Conservation (phyloP, 257 asterid genomes). For the Solanum paucissectum region DNA sequence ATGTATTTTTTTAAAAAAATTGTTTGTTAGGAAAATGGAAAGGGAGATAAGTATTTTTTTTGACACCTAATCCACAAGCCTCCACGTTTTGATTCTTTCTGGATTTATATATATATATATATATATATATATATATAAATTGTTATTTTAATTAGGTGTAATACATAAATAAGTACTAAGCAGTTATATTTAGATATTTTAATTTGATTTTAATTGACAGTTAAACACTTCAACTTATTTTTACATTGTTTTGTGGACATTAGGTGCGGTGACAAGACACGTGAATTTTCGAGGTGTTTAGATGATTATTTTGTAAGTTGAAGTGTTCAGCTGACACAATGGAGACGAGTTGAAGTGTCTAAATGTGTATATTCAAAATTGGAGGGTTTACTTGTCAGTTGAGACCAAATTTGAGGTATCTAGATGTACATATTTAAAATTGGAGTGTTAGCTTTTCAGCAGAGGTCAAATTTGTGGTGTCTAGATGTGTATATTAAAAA, state of each 20-base stretch:
- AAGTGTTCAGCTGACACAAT: background rate
- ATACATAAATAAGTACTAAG: background rate
- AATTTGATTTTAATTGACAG: background rate
- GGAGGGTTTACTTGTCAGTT: fast-evolving
- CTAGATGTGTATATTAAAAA: no score
- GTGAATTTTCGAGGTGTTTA: background rate
- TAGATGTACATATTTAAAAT: no score
- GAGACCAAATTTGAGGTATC: fast-evolving
- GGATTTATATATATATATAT: no score
- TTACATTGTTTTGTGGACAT: background rate
- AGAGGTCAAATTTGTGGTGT: no score
- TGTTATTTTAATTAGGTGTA: no score
- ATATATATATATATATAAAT: no score
- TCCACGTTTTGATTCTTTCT: background rate
- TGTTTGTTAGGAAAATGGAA: background rate
- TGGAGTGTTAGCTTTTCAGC: no score
- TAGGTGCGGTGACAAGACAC: background rate
- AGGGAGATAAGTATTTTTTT: background rate
- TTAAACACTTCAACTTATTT: background rate
- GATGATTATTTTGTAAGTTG: background rate
- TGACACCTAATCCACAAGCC: background rate
- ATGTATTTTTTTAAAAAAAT: background rate
- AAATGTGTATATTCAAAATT: background rate
- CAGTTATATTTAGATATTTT: background rate
- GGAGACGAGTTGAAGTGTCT: background rate